Percentiles rank a stretch among this genome's conserved stretches.
phyloP scores from a whole-genome alignment of 192 early-diverging fungal species.

The Coemansia sp. region DNA sequence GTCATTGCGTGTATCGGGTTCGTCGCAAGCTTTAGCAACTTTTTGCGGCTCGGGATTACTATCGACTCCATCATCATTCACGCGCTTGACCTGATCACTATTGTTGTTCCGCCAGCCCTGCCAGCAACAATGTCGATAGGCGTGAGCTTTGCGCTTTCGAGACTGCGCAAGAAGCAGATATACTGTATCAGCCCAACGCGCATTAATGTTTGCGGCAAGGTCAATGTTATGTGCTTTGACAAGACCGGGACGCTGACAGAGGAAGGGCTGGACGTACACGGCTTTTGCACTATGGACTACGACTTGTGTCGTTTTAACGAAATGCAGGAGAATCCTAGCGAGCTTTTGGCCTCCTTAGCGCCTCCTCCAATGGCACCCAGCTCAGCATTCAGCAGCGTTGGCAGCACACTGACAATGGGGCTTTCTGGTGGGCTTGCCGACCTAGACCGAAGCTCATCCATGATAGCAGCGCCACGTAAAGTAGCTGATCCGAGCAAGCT shows the following conservation, averaged over 20 bases:
- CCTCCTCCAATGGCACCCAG: conserved; percentile 39
- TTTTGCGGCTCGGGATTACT: conserved; percentile 75
- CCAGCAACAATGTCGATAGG: conserved; percentile 99
- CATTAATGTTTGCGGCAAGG: conserved; percentile 95
- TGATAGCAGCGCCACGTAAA: conserved; percentile 40
- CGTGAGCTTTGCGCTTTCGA: conserved; percentile 88
- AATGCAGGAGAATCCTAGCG: conserved; percentile 50
- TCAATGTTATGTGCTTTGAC: conserved; percentile 97
- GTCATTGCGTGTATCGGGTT: conserved; percentile 84
- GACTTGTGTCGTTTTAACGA: conserved; percentile 49
- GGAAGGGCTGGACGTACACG: conserved; percentile 92
- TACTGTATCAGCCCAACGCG: conserved; percentile 92
- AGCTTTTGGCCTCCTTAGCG: conserved; percentile 35
- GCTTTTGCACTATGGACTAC: conserved; percentile 68
- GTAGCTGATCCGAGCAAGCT: conserved; percentile 46
- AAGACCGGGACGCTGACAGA: conserved; percentile 98
- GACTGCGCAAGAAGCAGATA: conserved; percentile 77
- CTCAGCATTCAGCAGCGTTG: conserved; percentile 54
- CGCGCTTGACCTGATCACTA: conserved; percentile 95
- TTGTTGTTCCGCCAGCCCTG: conserved; percentile 94
- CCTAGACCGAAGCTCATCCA: conserved; percentile 46
- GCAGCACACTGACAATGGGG: conserved; percentile 26
- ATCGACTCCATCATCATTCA: conserved; percentile 73
- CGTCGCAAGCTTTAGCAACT: conserved; percentile 83
- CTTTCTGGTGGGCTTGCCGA: conserved; percentile 32